Conservation (phyloP, 2,329 filamentous ascomycete genomes). For the Colletotrichum sp. region DNA sequence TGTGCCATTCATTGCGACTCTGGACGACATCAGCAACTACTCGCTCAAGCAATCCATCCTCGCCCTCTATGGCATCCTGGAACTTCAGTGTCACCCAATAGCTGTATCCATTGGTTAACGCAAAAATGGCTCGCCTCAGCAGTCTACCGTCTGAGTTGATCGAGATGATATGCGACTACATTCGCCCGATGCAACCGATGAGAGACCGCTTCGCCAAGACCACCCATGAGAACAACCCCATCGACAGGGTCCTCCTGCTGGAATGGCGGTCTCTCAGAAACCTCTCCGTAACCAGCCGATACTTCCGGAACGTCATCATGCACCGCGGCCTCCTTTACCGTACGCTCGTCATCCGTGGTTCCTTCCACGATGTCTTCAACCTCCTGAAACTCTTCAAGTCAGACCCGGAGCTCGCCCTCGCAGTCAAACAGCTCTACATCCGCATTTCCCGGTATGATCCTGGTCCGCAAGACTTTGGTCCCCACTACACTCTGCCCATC, state of each 20-base stretch:
- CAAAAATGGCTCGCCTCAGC: neutral
- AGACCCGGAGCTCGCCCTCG: neutral
- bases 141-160: neutral
- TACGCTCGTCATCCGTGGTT: neutral
- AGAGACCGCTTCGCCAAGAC: neutral
- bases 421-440: neutral
- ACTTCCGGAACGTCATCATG: neutral
- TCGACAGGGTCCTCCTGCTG: neutral
- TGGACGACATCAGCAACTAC: neutral
- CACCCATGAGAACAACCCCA: neutral
- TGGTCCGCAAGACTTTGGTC: neutral
- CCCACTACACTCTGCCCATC: neutral
- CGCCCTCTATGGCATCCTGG: accelerated
- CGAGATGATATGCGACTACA: neutral
- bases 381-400: neutral
- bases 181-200: neutral
- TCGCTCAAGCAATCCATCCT: neutral
- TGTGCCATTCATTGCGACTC: neutral
- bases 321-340: neutral
- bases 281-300: neutral
- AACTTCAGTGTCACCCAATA: accelerated
- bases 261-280: neutral
- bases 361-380: neutral
- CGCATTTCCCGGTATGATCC: accelerated
- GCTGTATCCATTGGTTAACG: accelerated